phyloP scores from a whole-genome alignment of 805 yeast species.

The Komagataella ulmi region DNA sequence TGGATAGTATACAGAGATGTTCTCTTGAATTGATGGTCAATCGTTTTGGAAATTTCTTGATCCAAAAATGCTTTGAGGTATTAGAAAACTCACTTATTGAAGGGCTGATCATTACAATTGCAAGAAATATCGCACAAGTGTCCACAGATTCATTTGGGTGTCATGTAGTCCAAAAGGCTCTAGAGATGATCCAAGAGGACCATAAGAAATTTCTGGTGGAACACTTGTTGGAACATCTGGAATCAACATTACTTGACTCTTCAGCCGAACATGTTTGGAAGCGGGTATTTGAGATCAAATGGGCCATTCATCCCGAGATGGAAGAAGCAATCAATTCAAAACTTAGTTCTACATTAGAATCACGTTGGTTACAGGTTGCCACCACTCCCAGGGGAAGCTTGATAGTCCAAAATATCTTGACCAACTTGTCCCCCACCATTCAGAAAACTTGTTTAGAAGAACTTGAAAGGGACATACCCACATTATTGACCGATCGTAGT shows the following conservation, averaged over 20 bases:
- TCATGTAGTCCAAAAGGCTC: background rate
- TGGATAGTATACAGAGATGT: background rate
- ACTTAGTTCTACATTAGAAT: background rate
- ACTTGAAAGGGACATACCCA: background rate
- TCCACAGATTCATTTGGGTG: background rate
- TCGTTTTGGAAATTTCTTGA: background rate
- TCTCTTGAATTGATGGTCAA: background rate
- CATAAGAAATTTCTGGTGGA: background rate
- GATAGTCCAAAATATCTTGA: background rate
- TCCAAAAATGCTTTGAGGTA: background rate
- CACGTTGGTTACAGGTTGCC: background rate
- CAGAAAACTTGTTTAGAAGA: background rate
- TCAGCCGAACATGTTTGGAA: background rate
- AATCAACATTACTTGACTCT: background rate
- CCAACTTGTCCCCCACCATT: background rate
- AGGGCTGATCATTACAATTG: background rate
- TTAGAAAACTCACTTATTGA: background rate
- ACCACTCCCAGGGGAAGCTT: background rate
- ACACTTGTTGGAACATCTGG: background rate
- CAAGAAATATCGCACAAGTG: background rate
- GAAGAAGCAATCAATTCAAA: background rate
- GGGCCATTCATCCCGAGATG: background rate
- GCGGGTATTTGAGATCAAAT: background rate
- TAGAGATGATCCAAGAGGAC: background rate
- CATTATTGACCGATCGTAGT: background rate